Conservation (phyloP, 768 basidiomycete genomes). For the Kwoniella sp. region DNA sequence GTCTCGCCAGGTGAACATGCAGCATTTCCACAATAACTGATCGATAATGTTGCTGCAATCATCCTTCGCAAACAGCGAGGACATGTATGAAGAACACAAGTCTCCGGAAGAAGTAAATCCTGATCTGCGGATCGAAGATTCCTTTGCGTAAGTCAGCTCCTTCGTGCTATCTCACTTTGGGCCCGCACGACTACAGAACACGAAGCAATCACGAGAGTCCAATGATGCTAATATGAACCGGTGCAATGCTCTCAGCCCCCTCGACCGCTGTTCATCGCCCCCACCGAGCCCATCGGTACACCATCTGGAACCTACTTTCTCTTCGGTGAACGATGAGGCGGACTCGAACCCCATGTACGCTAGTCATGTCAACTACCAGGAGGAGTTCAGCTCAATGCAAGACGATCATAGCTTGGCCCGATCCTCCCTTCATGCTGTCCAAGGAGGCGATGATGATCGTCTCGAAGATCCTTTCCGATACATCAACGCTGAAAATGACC, state of each 20-base stretch:
- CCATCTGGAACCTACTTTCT: not conserved
- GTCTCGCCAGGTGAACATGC: too few species aligned
- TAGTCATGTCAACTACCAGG: too few species aligned
- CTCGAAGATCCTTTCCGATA: not conserved
- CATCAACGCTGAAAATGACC: not conserved
- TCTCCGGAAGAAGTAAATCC: not conserved
- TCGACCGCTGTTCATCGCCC: conserved; percentile 18
- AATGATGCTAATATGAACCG: too few species aligned
- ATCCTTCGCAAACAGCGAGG: not conserved
- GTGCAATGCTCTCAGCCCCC: conserved; percentile 2
- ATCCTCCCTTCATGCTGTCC: not conserved
- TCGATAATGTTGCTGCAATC: not conserved
- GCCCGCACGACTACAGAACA: too few species aligned
- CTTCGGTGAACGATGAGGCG: not conserved
- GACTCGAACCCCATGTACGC: too few species aligned
- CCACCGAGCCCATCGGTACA: conserved; percentile 17
- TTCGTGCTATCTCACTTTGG: too few species aligned
- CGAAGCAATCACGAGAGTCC: too few species aligned
- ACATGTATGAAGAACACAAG: not conserved
- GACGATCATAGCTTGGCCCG: not conserved
- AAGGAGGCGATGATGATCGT: not conserved
- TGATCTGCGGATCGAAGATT: not conserved
- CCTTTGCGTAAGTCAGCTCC: not conserved
- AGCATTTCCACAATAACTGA: not conserved
- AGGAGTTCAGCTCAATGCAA: not conserved